phyloP scores from a whole-genome alignment of 768 basidiomycete genomes.

The Dacryopinax primogenitus region DNA sequence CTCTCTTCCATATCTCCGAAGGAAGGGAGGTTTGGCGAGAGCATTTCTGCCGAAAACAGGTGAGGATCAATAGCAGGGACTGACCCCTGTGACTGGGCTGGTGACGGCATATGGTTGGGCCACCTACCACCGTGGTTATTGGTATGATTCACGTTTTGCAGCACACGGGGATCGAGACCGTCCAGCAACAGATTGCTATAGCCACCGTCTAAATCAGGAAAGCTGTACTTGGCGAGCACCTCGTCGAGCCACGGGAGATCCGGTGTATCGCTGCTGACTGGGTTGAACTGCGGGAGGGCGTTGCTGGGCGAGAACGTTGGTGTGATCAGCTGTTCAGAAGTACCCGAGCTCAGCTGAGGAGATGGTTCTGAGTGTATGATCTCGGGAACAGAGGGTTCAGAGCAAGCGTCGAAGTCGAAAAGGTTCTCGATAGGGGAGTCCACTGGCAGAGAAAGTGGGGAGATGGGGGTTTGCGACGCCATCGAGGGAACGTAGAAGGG shows the following conservation, averaged over 20 bases:
- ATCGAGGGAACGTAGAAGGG: background rate
- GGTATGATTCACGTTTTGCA: background rate
- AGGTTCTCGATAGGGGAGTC: slow-evolving; percentile 3
- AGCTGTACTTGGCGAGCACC: background rate
- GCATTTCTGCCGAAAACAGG: background rate
- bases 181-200: background rate
- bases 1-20: slow-evolving; percentile 23
- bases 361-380: background rate
- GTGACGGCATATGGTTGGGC: slow-evolving; percentile 3
- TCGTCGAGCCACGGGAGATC: slow-evolving; percentile 4
- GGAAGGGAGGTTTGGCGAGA: background rate
- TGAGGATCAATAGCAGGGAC: background rate
- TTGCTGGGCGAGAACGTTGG: background rate
- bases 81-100: background rate
- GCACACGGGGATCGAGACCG: background rate
- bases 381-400: background rate
- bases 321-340: background rate
- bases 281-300: background rate
- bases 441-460: background rate
- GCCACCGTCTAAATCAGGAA: background rate
- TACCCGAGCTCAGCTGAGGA: background rate
- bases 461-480: slow-evolving; percentile 2
- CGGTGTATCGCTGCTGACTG: background rate
- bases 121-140: background rate
- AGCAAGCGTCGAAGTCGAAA: slow-evolving; percentile 4